Conservation (phyloP, 768 basidiomycete genomes). For the Botryobasidium botryosum region DNA sequence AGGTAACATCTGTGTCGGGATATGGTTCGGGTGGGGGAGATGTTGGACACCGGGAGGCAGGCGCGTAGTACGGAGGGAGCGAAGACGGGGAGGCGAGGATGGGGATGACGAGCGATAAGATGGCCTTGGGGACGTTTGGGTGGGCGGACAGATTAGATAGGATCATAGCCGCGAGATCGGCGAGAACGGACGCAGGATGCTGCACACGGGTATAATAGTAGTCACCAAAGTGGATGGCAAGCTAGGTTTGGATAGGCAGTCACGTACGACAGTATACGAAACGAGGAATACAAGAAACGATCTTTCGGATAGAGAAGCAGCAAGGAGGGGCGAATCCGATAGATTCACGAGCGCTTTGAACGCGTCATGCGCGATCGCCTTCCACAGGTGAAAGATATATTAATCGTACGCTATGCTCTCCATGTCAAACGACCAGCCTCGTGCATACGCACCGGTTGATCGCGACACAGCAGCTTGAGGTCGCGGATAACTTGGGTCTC, state of each 20-base stretch:
- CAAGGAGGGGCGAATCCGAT: slow-evolving; percentile 61
- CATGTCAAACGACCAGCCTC: no score
- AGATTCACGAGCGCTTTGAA: slow-evolving; percentile 88
- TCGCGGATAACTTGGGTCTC: slow-evolving; percentile 61
- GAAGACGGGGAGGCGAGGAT: slow-evolving; percentile 35
- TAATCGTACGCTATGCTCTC: no score
- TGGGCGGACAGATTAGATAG: slow-evolving; percentile 85
- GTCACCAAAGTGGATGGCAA: neutral
- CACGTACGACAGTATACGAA: slow-evolving; percentile 75
- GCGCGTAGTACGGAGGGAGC: slow-evolving; percentile 47
- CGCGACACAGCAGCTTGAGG: slow-evolving; percentile 72
- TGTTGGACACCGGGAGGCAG: slow-evolving; percentile 65
- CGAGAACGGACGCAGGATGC: slow-evolving; percentile 82
- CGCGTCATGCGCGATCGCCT: slow-evolving; percentile 89
- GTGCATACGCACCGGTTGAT: slow-evolving; percentile 59
- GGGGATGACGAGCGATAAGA: slow-evolving; percentile 50
- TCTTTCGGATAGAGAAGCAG: slow-evolving; percentile 47
- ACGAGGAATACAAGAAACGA: slow-evolving; percentile 66
- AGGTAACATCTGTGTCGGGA: slow-evolving; percentile 32
- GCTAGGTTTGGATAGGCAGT: no score
- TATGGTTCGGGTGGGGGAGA: slow-evolving; percentile 58
- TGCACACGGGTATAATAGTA: slow-evolving; percentile 19
- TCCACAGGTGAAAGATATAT: neutral
- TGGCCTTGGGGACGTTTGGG: slow-evolving; percentile 40
- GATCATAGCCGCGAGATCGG: slow-evolving; percentile 93